Evolutionary conservation across 495 filamentous ascomycete genomes (phyloP).

Genomic region (Bombardia bombarda): DNA sequence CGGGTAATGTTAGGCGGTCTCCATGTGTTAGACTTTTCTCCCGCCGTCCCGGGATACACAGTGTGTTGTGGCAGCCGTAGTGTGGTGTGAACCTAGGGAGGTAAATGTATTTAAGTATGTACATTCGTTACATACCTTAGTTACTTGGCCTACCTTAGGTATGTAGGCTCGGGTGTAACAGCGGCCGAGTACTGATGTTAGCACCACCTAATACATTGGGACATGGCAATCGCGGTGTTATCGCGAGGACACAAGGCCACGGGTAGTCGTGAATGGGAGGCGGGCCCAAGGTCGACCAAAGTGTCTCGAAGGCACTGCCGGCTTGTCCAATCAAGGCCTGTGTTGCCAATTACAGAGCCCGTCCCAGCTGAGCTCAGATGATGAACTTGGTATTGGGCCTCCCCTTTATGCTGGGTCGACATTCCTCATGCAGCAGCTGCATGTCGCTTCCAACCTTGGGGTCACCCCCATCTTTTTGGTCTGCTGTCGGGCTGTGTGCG

Average conservation of each 20-base stretch:
- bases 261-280: background rate
- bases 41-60: too few relatives aligned
- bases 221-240: background rate
- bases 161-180: too few relatives aligned
- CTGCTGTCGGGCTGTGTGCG: background rate
- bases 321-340: conserved; percentile 4
- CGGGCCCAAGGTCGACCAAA: background rate
- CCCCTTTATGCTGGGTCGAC: conserved; percentile 8
- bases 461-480: background rate
- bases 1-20: too few relatives aligned
- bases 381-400: conserved; percentile 10
- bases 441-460: conserved; percentile 12
- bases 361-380: background rate
- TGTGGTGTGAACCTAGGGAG: too few relatives aligned
- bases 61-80: too few relatives aligned
- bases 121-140: too few relatives aligned
- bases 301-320: background rate
- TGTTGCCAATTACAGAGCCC: background rate
- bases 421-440: conserved; percentile 15
- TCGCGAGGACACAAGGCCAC: too few relatives aligned
- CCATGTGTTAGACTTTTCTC: too few relatives aligned
- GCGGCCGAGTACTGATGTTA: too few relatives aligned
- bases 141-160: too few relatives aligned
- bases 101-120: too few relatives aligned
- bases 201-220: background rate